These are phyloP conservation scores for Phytophthora capsici DNA, from an alignment of 352 stramenopile species.

Conservation along the genomic window DNA sequence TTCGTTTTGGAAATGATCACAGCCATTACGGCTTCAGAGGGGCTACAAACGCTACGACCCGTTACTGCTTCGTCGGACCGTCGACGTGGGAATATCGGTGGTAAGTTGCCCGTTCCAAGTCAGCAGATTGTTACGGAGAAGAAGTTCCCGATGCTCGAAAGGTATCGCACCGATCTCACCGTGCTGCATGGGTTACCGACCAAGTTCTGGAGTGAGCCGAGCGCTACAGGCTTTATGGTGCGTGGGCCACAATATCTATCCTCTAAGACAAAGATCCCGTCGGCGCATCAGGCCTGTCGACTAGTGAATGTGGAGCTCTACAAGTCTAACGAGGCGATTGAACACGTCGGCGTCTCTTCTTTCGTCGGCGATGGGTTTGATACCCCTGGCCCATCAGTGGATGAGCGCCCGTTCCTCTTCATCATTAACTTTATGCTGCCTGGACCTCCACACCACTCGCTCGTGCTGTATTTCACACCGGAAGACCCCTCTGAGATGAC, in stretches of 20 bases:
- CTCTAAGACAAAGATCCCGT: constrained; percentile 65
- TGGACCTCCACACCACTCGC: constrained; percentile 63
- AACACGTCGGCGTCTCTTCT: constrained; percentile 74
- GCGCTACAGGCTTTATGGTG: constrained; percentile 65
- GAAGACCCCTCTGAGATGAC: constrained; percentile 63
- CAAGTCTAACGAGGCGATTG: constrained; percentile 54
- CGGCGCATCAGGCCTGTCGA: constrained; percentile 61
- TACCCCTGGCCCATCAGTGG: constrained; percentile 5
- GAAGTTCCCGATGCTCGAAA: constrained; percentile 62
- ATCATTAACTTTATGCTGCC: constrained; percentile 88
- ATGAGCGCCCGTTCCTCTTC: constrained; percentile 62
- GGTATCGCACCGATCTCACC: constrained; percentile 68
- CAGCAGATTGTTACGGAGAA: constrained; percentile 71
- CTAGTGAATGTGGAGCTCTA: constrained; percentile 79
- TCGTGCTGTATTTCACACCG: constrained; percentile 85
- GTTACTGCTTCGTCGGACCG: constrained; percentile 28
- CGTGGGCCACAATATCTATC: constrained; percentile 73
- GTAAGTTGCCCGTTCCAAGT: constrained; percentile 32
- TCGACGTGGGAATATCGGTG: constrained; percentile 18
- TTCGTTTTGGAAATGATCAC: constrained; percentile 87
- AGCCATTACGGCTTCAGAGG: constrained; percentile 40
- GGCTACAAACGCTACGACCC: constrained; percentile 29
- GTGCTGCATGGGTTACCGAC: constrained; percentile 60
- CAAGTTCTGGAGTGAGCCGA: constrained; percentile 87
- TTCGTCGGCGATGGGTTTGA: constrained; percentile 58